These are phyloP conservation scores for Fagopyrum tataricum DNA, from an alignment of 148 eudicot species.

Conservation along the genomic window DNA sequence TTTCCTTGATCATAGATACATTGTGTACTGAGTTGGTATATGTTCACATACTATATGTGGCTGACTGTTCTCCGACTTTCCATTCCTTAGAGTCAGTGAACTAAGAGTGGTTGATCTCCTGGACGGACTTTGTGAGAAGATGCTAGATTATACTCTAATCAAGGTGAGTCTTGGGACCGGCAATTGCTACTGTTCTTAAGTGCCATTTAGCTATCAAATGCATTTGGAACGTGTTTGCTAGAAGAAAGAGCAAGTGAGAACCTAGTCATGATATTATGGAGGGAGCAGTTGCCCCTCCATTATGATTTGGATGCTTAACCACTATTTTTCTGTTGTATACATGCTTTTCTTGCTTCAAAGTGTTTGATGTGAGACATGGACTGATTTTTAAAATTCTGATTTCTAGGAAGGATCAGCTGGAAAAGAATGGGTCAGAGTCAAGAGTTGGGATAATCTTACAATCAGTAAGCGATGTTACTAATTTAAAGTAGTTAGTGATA, in stretches of 20 bases:
- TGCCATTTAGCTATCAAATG: not conserved
- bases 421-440: constrained; percentile 71
- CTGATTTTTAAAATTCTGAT: not conserved
- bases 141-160: constrained; percentile 84
- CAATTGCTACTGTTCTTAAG: not conserved
- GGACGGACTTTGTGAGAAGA: constrained; percentile 95
- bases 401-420: constrained; percentile 51
- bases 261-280: constrained; percentile 1
- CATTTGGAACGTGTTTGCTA: not conserved
- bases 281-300: not conserved
- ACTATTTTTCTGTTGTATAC: not conserved
- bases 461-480: constrained; percentile 35
- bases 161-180: constrained; percentile 37
- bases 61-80: constrained; percentile 16
- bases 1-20: not conserved
- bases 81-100: constrained; percentile 67
- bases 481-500: not conserved
- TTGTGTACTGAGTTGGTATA: not conserved
- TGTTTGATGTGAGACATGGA: not conserved
- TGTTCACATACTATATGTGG: not conserved
- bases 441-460: constrained; percentile 65
- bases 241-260: not conserved
- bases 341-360: not conserved
- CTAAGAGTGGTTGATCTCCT: constrained; percentile 92
- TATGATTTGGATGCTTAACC: not conserved